These are phyloP conservation scores for Rhodotorula mucilaginosa DNA, from an alignment of 1,284 basidiomycete species.

Conservation along the genomic window DNA sequence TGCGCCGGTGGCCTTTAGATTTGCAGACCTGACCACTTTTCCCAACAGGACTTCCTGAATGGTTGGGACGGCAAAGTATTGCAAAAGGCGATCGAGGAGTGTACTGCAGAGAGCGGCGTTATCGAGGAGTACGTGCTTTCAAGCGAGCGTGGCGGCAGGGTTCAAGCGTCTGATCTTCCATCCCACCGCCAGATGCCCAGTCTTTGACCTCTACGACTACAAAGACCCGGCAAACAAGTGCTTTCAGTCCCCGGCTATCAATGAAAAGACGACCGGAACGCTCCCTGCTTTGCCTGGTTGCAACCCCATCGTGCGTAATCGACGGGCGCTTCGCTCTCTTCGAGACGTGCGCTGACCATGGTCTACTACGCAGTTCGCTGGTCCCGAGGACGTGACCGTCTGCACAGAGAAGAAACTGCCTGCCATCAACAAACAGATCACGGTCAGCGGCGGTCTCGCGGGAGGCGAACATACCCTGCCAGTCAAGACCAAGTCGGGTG, in stretches of 20 bases:
- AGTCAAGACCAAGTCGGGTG: background rate
- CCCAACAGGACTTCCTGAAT: conserved; percentile 14
- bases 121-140: conserved; percentile 18
- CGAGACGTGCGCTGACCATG: background rate
- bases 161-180: background rate
- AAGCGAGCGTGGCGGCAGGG: fast-evolving
- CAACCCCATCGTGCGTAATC: conserved; percentile 16
- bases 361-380: background rate
- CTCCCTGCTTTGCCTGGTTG: conserved; percentile 21
- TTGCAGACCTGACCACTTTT: background rate
- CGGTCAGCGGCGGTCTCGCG: conserved; percentile 7
- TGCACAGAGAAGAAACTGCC: conserved; percentile 20
- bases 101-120: conserved; percentile 21
- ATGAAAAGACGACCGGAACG: conserved; percentile 12
- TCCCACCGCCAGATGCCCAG: background rate
- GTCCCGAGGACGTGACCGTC: conserved; percentile 19
- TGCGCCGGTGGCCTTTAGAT: no score
- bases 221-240: background rate
- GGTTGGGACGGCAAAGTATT: conserved; percentile 25
- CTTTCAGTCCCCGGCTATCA: conserved; percentile 3
- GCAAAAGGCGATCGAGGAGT: conserved; percentile 22
- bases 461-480: background rate
- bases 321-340: fast-evolving
- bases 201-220: conserved; percentile 21
- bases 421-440: background rate